Percentiles rank a stretch among this genome's conserved stretches.
Evolutionary conservation across 257 asterid species (phyloP).

Genomic region (Solanum ahanhuiri): DNA sequence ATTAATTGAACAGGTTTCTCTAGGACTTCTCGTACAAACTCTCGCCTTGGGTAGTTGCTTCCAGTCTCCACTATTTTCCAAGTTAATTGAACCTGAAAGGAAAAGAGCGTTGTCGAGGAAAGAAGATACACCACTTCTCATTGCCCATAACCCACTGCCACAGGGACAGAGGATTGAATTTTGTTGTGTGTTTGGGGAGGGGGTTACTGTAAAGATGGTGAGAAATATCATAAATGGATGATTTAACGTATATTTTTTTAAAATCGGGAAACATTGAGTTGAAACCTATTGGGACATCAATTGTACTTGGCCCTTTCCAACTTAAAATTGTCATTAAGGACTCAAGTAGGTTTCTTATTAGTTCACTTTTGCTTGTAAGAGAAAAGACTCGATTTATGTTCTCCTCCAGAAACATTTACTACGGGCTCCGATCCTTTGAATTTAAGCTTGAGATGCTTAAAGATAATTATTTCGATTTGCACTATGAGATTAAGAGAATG

Average conservation of each 20-base stretch:
- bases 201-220: background rate
- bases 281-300: background rate
- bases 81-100: slow-evolving; percentile 61
- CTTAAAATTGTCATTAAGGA: background rate
- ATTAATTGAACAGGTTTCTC: slow-evolving; percentile 35
- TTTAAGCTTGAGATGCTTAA: background rate
- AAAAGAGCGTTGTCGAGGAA: background rate
- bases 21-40: slow-evolving; percentile 63
- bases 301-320: background rate
- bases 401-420: background rate
- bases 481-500: background rate
- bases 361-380: background rate
- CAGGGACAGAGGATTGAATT: background rate
- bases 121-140: background rate
- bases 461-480: background rate
- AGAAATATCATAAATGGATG: background rate
- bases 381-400: background rate
- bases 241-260: background rate
- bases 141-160: background rate
- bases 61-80: slow-evolving; percentile 52
- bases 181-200: background rate
- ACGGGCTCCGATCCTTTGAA: background rate
- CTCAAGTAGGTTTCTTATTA: background rate
- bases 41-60: slow-evolving; percentile 51
- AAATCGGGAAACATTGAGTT: background rate